A percentile compares a stretch with the other conserved stretches of the same genome.
Conservation (phyloP, 495 filamentous ascomycete species). For the Aspergillus nanangensis region DNA sequence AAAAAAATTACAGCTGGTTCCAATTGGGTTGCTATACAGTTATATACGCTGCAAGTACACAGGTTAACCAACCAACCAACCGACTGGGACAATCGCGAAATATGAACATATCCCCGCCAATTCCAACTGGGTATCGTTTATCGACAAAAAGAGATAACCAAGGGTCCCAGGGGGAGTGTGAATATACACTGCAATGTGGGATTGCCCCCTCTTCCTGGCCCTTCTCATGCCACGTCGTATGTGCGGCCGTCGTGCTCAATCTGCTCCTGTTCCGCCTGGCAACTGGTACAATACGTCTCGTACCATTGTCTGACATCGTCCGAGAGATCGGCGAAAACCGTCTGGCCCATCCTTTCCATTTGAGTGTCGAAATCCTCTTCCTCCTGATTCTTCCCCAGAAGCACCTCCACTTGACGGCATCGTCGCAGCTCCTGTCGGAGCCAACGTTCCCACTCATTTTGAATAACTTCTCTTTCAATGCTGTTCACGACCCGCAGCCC, state of each 20-base stretch:
- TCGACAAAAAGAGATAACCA: constrained; percentile 12
- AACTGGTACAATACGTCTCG: constrained; percentile 70
- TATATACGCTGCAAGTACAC: background rate
- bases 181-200: constrained; percentile 1
- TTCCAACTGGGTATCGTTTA: constrained; percentile 33
- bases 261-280: constrained; percentile 53
- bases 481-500: constrained; percentile 86
- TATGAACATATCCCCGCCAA: constrained; percentile 1
- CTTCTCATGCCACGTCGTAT: constrained; percentile 14
- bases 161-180: constrained; percentile 3
- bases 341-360: constrained; percentile 17
- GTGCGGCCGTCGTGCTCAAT: constrained; percentile 14
- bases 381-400: constrained; percentile 36
- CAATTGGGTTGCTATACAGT: background rate
- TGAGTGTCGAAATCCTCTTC: constrained; percentile 23
- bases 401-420: constrained; percentile 58
- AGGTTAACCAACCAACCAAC: no score
- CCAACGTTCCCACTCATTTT: constrained; percentile 90
- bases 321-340: constrained; percentile 34
- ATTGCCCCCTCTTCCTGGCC: constrained; percentile 5
- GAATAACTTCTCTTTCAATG: constrained; percentile 78
- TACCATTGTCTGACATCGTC: constrained; percentile 59
- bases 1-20: no score
- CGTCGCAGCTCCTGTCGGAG: constrained; percentile 63
- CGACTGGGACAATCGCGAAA: no score